Evolutionary conservation across 2,329 filamentous ascomycete species (phyloP).

Genomic region (Diaporthe sp.): DNA sequence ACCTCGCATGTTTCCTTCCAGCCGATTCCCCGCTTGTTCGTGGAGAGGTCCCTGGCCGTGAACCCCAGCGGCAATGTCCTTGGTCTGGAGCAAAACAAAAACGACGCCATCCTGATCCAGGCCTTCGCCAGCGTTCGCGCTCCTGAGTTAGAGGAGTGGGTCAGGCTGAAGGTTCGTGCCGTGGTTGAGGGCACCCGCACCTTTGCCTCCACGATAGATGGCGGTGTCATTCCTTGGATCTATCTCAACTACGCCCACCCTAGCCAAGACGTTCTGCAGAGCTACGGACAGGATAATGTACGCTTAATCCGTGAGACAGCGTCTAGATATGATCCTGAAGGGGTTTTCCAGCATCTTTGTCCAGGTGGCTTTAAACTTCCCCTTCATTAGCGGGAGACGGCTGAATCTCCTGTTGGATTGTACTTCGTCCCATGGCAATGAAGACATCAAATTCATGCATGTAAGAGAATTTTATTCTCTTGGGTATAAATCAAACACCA

Average conservation of each 20-base stretch:
- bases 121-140: background rate
- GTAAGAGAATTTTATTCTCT: too few relatives aligned
- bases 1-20: constrained; percentile 9
- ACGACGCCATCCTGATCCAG: constrained; percentile 15
- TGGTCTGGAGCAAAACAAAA: background rate
- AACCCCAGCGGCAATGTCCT: constrained; percentile 8
- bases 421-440: too few relatives aligned
- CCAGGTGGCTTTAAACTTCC: constrained; percentile 10
- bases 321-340: constrained; percentile 16
- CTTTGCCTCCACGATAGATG: background rate
- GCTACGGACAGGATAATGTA: background rate
- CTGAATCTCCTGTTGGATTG: background rate
- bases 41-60: background rate
- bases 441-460: too few relatives aligned
- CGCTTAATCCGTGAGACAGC: background rate
- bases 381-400: background rate
- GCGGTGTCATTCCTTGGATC: background rate
- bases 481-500: too few relatives aligned
- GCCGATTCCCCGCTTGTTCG: constrained; percentile 4
- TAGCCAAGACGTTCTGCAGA: background rate
- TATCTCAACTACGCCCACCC: constrained; percentile 9
- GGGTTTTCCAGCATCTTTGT: constrained; percentile 17
- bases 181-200: background rate
- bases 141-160: background rate
- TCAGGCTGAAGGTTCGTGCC: background rate